Conservation (phyloP, 2,329 filamentous ascomycete species). For the Hymenoscyphus scutula region DNA sequence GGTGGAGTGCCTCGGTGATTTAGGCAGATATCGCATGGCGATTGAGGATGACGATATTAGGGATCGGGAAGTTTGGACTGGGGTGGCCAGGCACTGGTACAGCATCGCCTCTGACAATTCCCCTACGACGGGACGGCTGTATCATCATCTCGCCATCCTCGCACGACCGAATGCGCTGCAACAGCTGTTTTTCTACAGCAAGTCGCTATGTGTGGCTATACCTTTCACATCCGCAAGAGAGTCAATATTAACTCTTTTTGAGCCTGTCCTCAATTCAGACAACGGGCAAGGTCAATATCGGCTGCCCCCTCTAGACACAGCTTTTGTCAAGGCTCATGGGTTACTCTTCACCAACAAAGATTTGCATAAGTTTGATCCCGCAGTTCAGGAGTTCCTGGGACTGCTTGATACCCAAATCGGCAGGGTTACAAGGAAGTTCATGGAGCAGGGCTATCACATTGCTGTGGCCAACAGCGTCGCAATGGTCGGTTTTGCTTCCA, state of each 20-base stretch:
- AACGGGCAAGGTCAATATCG: constrained; percentile 39
- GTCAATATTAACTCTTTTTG: constrained; percentile 68
- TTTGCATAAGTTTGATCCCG: constrained; percentile 45
- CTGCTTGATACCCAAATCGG: constrained; percentile 57
- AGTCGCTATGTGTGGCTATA: constrained; percentile 60
- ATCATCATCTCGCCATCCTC: constrained; percentile 83
- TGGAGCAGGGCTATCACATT: constrained; percentile 53
- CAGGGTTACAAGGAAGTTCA: constrained; percentile 44
- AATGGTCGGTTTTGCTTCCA: constrained; percentile 32
- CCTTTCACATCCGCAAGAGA: constrained; percentile 65
- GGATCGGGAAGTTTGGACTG: constrained; percentile 75
- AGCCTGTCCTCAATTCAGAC: constrained; percentile 49
- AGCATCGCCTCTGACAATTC: constrained; percentile 69
- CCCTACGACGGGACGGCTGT: constrained; percentile 73
- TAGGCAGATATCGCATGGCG: constrained; percentile 82
- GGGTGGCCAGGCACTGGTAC: constrained; percentile 72
- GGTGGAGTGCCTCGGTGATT: constrained; percentile 81
- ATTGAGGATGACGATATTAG: constrained; percentile 79
- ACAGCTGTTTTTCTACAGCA: constrained; percentile 71
- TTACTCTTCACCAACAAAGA: constrained; percentile 57
- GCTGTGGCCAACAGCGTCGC: constrained; percentile 46
- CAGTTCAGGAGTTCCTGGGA: constrained; percentile 49
- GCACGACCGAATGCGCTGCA: constrained; percentile 67
- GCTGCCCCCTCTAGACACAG: constrained; percentile 50
- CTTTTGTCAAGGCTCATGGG: constrained; percentile 63